Evolutionary conservation across 768 basidiomycete genomes (phyloP), one percentile per base, ranked within the genome.

Genomic region (Roridomyces roridus): DNA sequence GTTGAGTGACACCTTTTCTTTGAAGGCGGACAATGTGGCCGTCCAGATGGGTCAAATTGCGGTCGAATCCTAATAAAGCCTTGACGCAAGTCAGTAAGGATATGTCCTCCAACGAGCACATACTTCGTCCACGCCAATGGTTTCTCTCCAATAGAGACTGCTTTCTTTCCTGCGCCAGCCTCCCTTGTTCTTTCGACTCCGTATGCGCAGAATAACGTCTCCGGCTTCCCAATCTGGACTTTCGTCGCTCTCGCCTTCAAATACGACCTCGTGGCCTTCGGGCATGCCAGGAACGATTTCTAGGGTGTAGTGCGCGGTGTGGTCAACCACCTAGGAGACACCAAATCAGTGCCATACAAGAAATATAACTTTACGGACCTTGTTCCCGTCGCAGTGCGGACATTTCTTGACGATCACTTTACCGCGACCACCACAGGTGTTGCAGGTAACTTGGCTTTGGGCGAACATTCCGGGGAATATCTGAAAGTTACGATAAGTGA

Each of bases 391-490:
- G 69, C 96, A 98, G 62, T 91, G 88, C 2, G 92, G 85, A 66
- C 97, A 99, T 41, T 78, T 75, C 58, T 85, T 85, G 62, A 81
- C 84, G 67, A 98, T 91, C 45, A 88, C 77, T 59, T 83, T 86
- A 11, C 96, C 94, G 36, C 90, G 87, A 3, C 96, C 96, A 43
- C 82, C 79, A 68, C 96, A 98, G 36, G 91, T 86, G 51, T 86
- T 87, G 73, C 89, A 96, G 51, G 89, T 85, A 39, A 83, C 79
- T 74, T 96, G 93, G 12, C 86, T 86, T 71, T 96, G 92, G 0
- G 93, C 91, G 66, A 89, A 92, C 96, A 97, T 97, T 23, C 95
- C 96, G 2, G 96, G 95, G 81, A 96, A 96, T 58, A 99, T 92
- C 76, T 77, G 25, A 18, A 20, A 46, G 34, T 28, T 6, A 55